These are phyloP conservation scores for Tubosaeta sp. DNA, from an alignment of 768 basidiomycete species.

Conservation along the genomic window DNA sequence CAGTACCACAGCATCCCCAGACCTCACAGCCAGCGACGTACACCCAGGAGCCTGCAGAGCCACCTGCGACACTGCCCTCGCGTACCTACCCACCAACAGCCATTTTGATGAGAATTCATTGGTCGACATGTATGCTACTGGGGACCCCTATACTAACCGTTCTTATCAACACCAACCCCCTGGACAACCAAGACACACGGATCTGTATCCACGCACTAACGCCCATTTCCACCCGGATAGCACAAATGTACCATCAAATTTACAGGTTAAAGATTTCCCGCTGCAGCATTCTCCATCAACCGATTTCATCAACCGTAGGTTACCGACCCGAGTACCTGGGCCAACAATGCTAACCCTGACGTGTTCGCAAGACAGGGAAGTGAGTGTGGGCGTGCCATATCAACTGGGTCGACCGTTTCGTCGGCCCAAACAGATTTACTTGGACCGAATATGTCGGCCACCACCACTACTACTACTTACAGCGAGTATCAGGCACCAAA, in stretches of 20 bases:
- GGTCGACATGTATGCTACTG: constrained; percentile 22
- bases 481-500: constrained; percentile 19
- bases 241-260: constrained; percentile 4
- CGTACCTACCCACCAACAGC: not conserved
- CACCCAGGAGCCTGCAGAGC: not conserved
- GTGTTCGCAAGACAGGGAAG: constrained; percentile 15
- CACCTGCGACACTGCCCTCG: constrained; percentile 4
- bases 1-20: constrained; percentile 14
- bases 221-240: constrained; percentile 14
- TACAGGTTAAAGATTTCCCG: constrained; percentile 20
- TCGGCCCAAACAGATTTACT: constrained; percentile 24
- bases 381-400: constrained; percentile 24
- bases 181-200: constrained; percentile 18
- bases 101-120: constrained; percentile 22
- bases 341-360: constrained; percentile 1
- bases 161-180: constrained; percentile 19
- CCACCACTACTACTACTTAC: constrained; percentile 24
- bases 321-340: not conserved
- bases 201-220: constrained; percentile 13
- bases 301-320: constrained; percentile 25
- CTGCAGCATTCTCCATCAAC: constrained; percentile 15
- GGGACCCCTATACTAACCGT: constrained; percentile 12
- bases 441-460: constrained; percentile 22
- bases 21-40: constrained; percentile 7
- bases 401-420: constrained; percentile 26